Percentiles rank a stretch among this genome's conserved stretches.
Conservation (phyloP, 345 rosid species). For the Durio zibethinus region DNA sequence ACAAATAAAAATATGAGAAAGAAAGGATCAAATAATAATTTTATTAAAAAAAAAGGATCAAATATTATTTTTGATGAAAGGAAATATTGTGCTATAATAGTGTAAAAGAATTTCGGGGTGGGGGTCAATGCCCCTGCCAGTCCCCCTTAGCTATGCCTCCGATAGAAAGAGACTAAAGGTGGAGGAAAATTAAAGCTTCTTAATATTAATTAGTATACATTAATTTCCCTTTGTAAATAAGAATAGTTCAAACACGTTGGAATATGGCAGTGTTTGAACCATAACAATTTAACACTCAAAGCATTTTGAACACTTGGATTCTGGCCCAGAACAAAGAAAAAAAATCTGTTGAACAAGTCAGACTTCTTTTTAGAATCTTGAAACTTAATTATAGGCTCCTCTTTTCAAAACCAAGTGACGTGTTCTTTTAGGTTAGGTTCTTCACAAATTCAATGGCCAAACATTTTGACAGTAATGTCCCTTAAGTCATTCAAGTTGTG, state of each 20-base stretch:
- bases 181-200: background rate
- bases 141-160: too few relatives aligned
- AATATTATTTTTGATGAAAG: too few relatives aligned
- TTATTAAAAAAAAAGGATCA: too few relatives aligned
- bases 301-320: background rate
- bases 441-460: background rate
- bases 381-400: background rate
- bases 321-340: background rate
- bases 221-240: background rate
- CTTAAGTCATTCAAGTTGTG: too few relatives aligned
- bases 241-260: background rate
- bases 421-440: background rate
- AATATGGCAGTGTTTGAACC: background rate
- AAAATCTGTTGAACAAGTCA: background rate
- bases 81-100: too few relatives aligned
- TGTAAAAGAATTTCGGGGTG: too few relatives aligned
- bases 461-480: background rate
- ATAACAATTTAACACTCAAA: background rate
- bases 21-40: too few relatives aligned
- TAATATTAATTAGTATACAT: background rate
- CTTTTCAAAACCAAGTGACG: background rate
- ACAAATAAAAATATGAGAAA: too few relatives aligned
- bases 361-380: background rate
- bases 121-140: too few relatives aligned
- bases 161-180: too few relatives aligned